Evolutionary conservation across 1,284 basidiomycete genomes (phyloP).

Genomic region (Cryptococcus hybrid): DNA sequence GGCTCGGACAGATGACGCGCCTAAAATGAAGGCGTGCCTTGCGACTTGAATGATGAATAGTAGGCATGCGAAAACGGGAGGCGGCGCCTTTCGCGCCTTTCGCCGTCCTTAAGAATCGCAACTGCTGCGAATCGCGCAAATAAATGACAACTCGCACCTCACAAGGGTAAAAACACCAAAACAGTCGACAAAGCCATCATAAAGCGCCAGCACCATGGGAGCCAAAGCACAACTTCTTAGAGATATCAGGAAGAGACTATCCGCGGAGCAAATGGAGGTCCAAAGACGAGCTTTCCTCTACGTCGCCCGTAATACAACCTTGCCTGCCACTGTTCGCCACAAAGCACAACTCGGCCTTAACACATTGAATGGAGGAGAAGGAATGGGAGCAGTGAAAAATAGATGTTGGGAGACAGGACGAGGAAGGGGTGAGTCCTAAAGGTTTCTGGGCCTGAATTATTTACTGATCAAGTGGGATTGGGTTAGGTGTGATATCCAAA

Average conservation of each 20-base stretch:
- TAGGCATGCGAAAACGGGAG: no score
- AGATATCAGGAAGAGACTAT: conserved; percentile 43
- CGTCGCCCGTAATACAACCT: conserved; percentile 80
- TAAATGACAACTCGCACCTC: no score
- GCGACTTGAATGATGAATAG: no score
- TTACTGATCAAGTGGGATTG: no score
- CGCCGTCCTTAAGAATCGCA: no score
- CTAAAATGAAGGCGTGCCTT: no score
- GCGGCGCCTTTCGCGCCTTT: no score
- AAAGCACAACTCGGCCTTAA: conserved; percentile 96
- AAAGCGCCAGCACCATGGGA: conserved; percentile 7
- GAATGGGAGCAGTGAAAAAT: conserved; percentile 79
- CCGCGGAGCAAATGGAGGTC: conserved; percentile 65
- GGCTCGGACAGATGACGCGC: no score
- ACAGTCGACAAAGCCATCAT: no score
- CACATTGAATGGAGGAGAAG: conserved; percentile 74
- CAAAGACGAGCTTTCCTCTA: conserved; percentile 82
- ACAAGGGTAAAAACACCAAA: no score
- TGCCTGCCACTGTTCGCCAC: conserved; percentile 82
- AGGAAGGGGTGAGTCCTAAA: conserved; percentile 59
- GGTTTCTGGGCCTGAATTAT: neutral
- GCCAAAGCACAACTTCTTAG: conserved; percentile 33
- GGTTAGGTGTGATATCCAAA: conserved; percentile 69
- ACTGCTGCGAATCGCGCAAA: no score
- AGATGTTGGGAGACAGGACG: conserved; percentile 79